Evolutionary conservation across 2,329 filamentous ascomycete genomes (phyloP).

Genomic region (Endocalyx cinctus): DNA sequence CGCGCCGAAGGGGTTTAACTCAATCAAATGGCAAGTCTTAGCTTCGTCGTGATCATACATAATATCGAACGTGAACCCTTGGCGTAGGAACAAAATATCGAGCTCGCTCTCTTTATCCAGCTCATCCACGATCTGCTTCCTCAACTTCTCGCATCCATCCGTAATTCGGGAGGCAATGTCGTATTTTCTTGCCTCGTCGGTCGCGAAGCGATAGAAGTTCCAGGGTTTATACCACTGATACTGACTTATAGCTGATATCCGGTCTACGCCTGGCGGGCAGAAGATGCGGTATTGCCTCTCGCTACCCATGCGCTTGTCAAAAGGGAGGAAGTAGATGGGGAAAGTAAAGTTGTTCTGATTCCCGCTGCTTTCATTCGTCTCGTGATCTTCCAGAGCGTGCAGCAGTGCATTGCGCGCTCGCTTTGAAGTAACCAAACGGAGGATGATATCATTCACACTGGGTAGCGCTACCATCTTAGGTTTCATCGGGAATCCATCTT

Average conservation of each 20-base stretch:
- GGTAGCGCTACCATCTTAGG: slow-evolving; percentile 23
- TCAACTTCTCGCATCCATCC: slow-evolving; percentile 14
- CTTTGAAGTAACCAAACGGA: slow-evolving; percentile 33
- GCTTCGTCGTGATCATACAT: slow-evolving; percentile 28
- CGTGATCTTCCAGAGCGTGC: slow-evolving; percentile 15
- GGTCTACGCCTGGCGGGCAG: slow-evolving; percentile 29
- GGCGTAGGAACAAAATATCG: slow-evolving; percentile 26
- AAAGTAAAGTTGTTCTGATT: too few species aligned
- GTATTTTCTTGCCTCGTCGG: slow-evolving; percentile 5
- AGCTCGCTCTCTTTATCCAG: slow-evolving; percentile 15
- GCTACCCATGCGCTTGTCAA: slow-evolving; percentile 33
- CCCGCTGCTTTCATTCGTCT: too few species aligned
- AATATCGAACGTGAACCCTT: slow-evolving; percentile 41
- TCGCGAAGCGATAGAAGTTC: slow-evolving; percentile 15
- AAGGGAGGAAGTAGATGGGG: slow-evolving; percentile 36
- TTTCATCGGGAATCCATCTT: slow-evolving; percentile 30
- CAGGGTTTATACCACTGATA: slow-evolving; percentile 36
- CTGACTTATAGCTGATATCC: slow-evolving; percentile 35
- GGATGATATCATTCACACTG: slow-evolving; percentile 28
- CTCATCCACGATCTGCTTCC: slow-evolving; percentile 22
- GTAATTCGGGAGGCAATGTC: slow-evolving; percentile 14
- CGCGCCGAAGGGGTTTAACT: slow-evolving; percentile 41
- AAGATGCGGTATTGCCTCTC: slow-evolving; percentile 39
- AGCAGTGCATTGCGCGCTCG: slow-evolving; percentile 31
- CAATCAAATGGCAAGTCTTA: slow-evolving; percentile 29